Conservation (phyloP, 495 filamentous ascomycete genomes). For the Daldinia bambusicola region DNA sequence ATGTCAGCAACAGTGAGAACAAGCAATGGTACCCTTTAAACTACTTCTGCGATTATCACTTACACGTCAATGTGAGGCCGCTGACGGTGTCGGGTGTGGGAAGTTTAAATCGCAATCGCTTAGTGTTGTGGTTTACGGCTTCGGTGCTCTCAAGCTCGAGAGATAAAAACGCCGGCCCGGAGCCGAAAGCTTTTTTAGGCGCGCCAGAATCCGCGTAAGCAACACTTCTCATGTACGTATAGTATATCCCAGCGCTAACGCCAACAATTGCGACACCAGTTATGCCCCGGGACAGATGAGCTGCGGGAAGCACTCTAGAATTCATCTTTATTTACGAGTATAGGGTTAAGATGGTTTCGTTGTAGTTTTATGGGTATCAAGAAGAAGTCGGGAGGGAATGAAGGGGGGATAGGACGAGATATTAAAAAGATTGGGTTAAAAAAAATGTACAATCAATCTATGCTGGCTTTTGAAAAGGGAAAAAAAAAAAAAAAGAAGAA, state of each 20-base stretch:
- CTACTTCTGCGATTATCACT: too few species aligned
- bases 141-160: conserved; percentile 62
- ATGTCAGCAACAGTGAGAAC: conserved; percentile 9
- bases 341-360: not conserved
- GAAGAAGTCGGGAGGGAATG: not conserved
- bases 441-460: not conserved
- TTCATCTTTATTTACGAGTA: conserved; percentile 15
- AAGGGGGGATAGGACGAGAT: not conserved
- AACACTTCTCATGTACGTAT: conserved; percentile 33
- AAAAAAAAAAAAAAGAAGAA: not conserved
- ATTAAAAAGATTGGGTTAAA: not conserved
- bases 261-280: conserved; percentile 31
- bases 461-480: not conserved
- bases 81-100: conserved; percentile 60
- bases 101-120: conserved; percentile 69
- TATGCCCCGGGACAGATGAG: conserved; percentile 19
- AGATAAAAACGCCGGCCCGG: conserved; percentile 49
- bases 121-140: conserved; percentile 72
- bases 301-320: conserved; percentile 12
- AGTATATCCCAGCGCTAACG: conserved; percentile 40
- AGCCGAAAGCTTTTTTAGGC: conserved; percentile 38
- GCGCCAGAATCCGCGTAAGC: conserved; percentile 42
- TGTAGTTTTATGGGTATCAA: not conserved
- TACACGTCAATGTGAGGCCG: conserved; percentile 66
- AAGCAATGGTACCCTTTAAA: too few species aligned